phyloP scores from a whole-genome alignment of 2,329 filamentous ascomycete species.

The Waltergamsia citrina region DNA sequence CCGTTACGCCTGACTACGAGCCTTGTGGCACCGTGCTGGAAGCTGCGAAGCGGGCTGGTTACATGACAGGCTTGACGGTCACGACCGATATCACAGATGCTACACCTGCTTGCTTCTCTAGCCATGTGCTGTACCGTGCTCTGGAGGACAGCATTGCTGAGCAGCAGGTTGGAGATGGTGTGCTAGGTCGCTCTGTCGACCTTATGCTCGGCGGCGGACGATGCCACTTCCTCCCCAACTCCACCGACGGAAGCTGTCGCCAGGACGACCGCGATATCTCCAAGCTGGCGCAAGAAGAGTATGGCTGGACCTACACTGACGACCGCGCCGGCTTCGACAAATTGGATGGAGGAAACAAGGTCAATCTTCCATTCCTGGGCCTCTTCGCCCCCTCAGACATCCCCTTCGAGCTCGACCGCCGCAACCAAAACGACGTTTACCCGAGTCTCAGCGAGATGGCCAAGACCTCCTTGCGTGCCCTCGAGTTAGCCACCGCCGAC shows the following conservation, averaged over 20 bases:
- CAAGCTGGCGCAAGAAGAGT: conserved; percentile 60
- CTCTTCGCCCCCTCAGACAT: conserved; percentile 77
- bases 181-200: conserved; percentile 80
- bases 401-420: conserved; percentile 88
- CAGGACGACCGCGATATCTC: conserved; percentile 69
- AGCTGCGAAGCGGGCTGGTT: conserved; percentile 85
- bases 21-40: conserved; percentile 91
- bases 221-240: conserved; percentile 87
- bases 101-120: conserved; percentile 89
- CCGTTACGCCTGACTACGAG: conserved; percentile 71
- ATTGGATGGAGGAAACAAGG: conserved; percentile 55
- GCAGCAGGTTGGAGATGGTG: conserved; percentile 83
- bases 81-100: conserved; percentile 94
- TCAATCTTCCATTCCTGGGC: conserved; percentile 74
- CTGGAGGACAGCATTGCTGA: conserved; percentile 88
- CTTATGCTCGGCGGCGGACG: conserved; percentile 87
- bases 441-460: conserved; percentile 92
- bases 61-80: conserved; percentile 87
- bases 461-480: conserved; percentile 65
- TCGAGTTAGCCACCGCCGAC: conserved; percentile 72
- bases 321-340: conserved; percentile 67
- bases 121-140: conserved; percentile 7
- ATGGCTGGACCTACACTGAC: conserved; percentile 71
- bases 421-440: conserved; percentile 67
- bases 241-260: conserved; percentile 72